Conservation (phyloP, 257 asterid species). For the Petrea volubilis region DNA sequence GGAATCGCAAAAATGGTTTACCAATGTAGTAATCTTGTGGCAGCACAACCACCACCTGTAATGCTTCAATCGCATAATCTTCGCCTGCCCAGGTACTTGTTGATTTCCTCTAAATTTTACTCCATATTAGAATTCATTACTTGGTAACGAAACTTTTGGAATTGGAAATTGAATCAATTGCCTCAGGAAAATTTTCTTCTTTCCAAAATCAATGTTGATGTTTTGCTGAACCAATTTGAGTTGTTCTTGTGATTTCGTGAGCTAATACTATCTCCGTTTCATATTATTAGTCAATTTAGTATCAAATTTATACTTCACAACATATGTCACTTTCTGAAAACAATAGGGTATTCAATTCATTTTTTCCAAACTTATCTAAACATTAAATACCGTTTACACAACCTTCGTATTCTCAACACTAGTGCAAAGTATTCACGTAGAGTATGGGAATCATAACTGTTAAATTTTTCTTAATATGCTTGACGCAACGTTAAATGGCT, state of each 20-base stretch:
- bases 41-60: slow-evolving; percentile 45
- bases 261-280: neutral
- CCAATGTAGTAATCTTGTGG: slow-evolving; percentile 34
- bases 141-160: neutral
- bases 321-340: too few species aligned
- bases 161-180: neutral
- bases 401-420: too few species aligned
- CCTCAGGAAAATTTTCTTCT: neutral
- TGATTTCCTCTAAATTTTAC: neutral
- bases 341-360: too few species aligned
- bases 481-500: too few species aligned
- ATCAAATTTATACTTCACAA: too few species aligned
- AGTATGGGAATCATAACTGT: too few species aligned
- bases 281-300: too few species aligned
- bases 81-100: slow-evolving; percentile 42
- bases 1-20: slow-evolving; percentile 30
- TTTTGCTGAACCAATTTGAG: slow-evolving; percentile 9
- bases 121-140: neutral
- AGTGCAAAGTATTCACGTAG: too few species aligned
- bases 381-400: too few species aligned
- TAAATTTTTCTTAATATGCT: too few species aligned
- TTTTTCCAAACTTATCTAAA: too few species aligned
- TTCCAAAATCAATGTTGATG: slow-evolving; percentile 3
- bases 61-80: slow-evolving; percentile 39
- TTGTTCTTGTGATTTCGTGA: neutral